A percentile compares a stretch with the other conserved stretches of the same genome.
Conservation (phyloP, 225 moss, liverwort and hornwort genomes). For the Takakia lepidozioides region DNA sequence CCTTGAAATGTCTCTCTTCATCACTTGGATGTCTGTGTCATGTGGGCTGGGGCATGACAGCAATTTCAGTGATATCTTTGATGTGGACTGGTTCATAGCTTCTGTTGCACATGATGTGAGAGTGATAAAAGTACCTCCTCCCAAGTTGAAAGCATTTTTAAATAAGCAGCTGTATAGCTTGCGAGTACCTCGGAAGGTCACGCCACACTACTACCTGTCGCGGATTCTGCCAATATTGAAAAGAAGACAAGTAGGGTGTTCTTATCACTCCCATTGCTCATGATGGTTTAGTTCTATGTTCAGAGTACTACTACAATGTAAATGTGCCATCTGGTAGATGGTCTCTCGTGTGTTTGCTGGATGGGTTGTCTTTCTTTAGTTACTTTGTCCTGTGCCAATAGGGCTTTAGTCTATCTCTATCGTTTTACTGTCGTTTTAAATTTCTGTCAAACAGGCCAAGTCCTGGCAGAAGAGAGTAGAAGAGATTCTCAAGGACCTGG, state of each 20-base stretch:
- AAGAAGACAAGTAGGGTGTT: slow-evolving; percentile 21
- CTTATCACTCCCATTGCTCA: not conserved
- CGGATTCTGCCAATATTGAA: slow-evolving; percentile 22
- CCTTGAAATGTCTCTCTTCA: not conserved
- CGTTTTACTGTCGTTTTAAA: too few relatives aligned
- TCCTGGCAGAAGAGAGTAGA: too few relatives aligned
- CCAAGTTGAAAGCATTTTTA: not conserved
- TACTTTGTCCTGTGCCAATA: too few relatives aligned
- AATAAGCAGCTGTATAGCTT: slow-evolving; percentile 12
- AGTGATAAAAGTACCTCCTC: slow-evolving; percentile 44
- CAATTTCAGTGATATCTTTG: slow-evolving; percentile 83
- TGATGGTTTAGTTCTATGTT: too few relatives aligned
- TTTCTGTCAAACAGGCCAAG: too few relatives aligned
- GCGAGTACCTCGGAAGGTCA: slow-evolving; percentile 60
- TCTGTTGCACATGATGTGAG: slow-evolving; percentile 52
- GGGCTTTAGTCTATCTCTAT: too few relatives aligned
- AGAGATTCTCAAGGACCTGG: too few relatives aligned
- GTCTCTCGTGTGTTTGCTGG: too few relatives aligned
- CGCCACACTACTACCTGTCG: slow-evolving; percentile 34
- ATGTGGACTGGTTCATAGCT: slow-evolving; percentile 66
- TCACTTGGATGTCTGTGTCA: not conserved
- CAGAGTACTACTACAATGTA: too few relatives aligned
- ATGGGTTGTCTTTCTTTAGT: too few relatives aligned
- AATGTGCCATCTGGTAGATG: too few relatives aligned
- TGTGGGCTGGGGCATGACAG: slow-evolving; percentile 18